Conservation (phyloP, 305 asterid genomes). For the Fraxinus baroniana region DNA sequence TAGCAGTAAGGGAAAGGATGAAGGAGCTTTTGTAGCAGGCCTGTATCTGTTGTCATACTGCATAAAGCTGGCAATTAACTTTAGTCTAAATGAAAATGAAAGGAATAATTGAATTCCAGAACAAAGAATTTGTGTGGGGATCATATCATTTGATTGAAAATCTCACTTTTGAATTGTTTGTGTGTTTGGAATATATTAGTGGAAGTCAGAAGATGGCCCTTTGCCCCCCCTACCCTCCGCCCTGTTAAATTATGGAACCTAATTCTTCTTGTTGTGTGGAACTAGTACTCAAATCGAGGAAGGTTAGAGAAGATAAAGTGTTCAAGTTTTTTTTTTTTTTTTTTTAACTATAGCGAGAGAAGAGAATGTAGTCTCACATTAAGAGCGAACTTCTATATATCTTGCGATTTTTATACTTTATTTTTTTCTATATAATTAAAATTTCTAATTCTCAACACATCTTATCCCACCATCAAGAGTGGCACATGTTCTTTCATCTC, state of each 20-base stretch:
- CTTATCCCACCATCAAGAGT: background rate
- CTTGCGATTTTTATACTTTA: no score
- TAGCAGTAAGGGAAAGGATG: constrained; percentile 18
- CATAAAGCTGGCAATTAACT: constrained; percentile 49
- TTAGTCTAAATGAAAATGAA: constrained; percentile 39
- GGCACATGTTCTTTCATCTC: background rate
- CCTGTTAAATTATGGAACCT: background rate
- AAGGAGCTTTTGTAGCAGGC: constrained; percentile 36
- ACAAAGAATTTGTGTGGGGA: constrained; percentile 48
- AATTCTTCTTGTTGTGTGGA: no score
- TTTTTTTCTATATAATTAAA: no score
- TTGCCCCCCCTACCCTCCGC: background rate
- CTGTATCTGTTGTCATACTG: constrained; percentile 26
- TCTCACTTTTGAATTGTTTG: constrained; percentile 71
- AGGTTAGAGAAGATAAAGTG: background rate
- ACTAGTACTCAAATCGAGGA: background rate
- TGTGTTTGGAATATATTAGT: constrained; percentile 80
- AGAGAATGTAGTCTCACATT: no score
- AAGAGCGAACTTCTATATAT: background rate
- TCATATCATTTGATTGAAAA: constrained; percentile 61
- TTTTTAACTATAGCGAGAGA: background rate
- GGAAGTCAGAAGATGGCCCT: constrained; percentile 76
- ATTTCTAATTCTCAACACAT: background rate
- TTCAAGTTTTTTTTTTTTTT: no score
- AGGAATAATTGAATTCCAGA: constrained; percentile 68